Conservation (phyloP, 169 alveolate genomes). For the Cyclospora cayetanensis region DNA sequence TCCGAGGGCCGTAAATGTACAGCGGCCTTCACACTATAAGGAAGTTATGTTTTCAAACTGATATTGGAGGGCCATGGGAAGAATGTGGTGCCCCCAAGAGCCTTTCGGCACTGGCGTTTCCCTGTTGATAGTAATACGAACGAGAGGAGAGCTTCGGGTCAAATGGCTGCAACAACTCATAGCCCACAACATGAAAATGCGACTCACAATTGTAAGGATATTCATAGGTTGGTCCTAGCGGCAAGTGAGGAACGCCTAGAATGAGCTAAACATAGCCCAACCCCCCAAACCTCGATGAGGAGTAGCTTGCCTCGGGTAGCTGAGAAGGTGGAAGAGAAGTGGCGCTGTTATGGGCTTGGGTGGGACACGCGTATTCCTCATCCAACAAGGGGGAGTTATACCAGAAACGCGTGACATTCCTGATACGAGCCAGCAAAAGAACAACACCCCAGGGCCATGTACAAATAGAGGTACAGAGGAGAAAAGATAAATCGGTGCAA, state of each 20-base stretch:
- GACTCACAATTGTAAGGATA: too few relatives aligned
- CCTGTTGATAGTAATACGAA: neutral
- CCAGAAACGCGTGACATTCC: constrained; percentile 13
- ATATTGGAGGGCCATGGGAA: too few relatives aligned
- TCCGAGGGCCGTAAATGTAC: too few relatives aligned
- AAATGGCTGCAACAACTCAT: neutral
- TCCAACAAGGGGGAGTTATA: neutral
- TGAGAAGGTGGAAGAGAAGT: neutral
- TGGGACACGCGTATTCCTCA: neutral
- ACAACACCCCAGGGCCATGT: neutral
- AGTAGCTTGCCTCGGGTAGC: constrained; percentile 16
- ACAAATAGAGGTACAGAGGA: neutral
- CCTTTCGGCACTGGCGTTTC: neutral
- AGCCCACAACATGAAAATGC: too few relatives aligned
- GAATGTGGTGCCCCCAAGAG: neutral
- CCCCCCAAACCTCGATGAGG: too few relatives aligned
- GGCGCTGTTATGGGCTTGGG: neutral
- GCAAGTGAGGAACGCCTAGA: too few relatives aligned
- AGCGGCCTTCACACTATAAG: too few relatives aligned
- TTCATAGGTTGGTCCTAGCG: too few relatives aligned
- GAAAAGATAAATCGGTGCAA: neutral
- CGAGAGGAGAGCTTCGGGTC: neutral
- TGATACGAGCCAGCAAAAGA: neutral
- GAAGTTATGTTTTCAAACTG: too few relatives aligned
- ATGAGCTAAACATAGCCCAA: too few relatives aligned